Evolutionary conservation across 1,139 yeast genomes (phyloP), one percentile per base, ranked within the genome.

Genomic region (Lodderomyces metapsilosis): DNA sequence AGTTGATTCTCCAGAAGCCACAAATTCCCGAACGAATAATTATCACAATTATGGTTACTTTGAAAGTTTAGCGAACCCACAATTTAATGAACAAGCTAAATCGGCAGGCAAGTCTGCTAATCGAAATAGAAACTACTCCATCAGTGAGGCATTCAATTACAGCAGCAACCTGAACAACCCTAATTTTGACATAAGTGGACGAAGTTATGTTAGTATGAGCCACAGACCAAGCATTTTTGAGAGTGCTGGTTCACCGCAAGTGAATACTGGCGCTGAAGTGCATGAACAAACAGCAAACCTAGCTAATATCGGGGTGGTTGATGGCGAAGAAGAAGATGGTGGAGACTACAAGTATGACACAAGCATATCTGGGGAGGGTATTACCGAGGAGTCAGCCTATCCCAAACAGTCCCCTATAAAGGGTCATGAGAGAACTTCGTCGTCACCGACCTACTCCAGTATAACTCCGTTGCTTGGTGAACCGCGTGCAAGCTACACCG

Each of bases 281-380:
- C 79, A 84, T 45, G 86, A 80, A 48, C 84, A 81, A 47, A 76
- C 87, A 0, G 86, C 84, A 3, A 78, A 70, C 42, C 67, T 81
- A 48, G 85, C 88, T 11, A 69, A 68, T 27, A 74, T 82, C 41
- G 83, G 80, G 1, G 84, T 83, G 3, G 68, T 79, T 4, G 76
- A 70, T 25, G 45, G 43, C 17, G 45, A 37, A 13, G 50, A 43
- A 21, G 46, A 37, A 9, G 28, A 16, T 15, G 42, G 41, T n/a
- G 36, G 37, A 13, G 33, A 37, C 22, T 9, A 28, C 9, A 10
- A 5, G 9, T 28, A 28, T 15, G 32, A 28, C 18, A 15, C 32
- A 4, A 13, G 18, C 32, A 28, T 28, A 15, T 18, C 17, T 12
- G 27, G 18, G 20, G 40, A 31, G 22, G 37, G 11, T n/a, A 20